Conservation (phyloP, 2,329 filamentous ascomycete species). For the Aschersonia sp. region DNA sequence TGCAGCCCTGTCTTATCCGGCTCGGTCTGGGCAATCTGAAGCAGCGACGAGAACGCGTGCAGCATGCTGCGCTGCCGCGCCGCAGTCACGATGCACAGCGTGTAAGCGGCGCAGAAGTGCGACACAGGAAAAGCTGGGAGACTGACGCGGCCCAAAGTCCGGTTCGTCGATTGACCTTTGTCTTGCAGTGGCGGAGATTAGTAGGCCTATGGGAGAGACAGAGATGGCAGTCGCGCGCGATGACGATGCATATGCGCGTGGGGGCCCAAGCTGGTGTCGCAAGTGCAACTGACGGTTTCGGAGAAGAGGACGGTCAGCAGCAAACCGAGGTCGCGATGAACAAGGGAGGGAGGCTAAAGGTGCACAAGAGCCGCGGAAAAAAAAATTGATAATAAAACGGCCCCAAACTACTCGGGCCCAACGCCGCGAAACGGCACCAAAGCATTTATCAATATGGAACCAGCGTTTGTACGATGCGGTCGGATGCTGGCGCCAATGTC, state of each 20-base stretch:
- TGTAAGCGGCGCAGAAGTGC: slow-evolving; percentile 1
- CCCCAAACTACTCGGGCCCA: not conserved
- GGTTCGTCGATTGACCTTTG: not conserved
- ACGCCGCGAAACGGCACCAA: not conserved
- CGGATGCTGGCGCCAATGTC: not conserved
- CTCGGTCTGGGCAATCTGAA: not conserved
- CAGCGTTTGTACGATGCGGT: not conserved
- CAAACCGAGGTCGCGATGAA: too few relatives aligned
- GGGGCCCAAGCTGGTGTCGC: not conserved
- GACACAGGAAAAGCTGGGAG: not conserved
- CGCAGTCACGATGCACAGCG: not conserved
- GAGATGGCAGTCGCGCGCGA: not conserved
- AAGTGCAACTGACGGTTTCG: too few relatives aligned
- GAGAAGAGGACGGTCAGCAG: too few relatives aligned
- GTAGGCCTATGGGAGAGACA: not conserved
- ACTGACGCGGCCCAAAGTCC: not conserved
- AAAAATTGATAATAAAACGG: not conserved
- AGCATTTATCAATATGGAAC: not conserved
- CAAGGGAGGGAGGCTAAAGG: too few relatives aligned
- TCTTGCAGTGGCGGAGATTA: not conserved
- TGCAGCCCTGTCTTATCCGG: slow-evolving; percentile 9
- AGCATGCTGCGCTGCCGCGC: slow-evolving; percentile 3
- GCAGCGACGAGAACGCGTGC: not conserved
- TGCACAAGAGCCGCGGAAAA: too few relatives aligned
- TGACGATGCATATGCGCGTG: not conserved